phyloP scores from a whole-genome alignment of 2,329 filamentous ascomycete species.

The Trichoderma gracile region DNA sequence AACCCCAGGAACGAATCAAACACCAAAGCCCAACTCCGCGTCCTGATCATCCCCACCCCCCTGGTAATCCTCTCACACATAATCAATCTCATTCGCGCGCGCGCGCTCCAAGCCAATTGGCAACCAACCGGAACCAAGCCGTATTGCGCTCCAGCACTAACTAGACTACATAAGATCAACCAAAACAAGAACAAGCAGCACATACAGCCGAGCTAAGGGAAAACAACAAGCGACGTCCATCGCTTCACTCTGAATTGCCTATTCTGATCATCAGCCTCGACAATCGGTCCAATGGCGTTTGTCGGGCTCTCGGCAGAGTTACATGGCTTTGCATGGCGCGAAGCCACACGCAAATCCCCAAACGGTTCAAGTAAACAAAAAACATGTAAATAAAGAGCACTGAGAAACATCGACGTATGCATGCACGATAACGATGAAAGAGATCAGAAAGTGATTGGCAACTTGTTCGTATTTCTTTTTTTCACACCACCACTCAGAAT shows the following conservation, averaged over 20 bases:
- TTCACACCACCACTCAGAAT: conserved; percentile 10
- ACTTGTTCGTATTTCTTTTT: conserved; percentile 25
- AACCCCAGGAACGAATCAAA: not conserved
- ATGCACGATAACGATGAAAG: not conserved
- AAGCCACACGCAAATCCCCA: not conserved
- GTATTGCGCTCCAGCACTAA: not conserved
- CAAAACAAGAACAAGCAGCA: too few relatives aligned
- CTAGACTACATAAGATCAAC: too few relatives aligned
- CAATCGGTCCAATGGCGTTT: not conserved
- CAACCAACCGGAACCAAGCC: not conserved
- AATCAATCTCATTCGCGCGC: not conserved
- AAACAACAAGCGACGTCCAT: too few relatives aligned
- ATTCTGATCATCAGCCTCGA: too few relatives aligned
- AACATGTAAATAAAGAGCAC: not conserved
- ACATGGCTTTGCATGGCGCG: not conserved
- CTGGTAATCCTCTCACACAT: conserved; percentile 21
- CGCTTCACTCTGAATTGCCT: too few relatives aligned
- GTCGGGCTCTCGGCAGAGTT: too few relatives aligned
- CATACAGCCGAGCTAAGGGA: too few relatives aligned
- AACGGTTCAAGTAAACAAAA: not conserved
- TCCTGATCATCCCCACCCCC: conserved; percentile 19
- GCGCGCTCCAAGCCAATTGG: not conserved
- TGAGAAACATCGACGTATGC: not conserved
- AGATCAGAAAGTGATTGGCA: not conserved
- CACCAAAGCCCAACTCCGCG: not conserved